A percentile compares a stretch with the other conserved stretches of the same genome.
Evolutionary conservation across 2,329 filamentous ascomycete species (phyloP).

Genomic region (Claviceps paspali): DNA sequence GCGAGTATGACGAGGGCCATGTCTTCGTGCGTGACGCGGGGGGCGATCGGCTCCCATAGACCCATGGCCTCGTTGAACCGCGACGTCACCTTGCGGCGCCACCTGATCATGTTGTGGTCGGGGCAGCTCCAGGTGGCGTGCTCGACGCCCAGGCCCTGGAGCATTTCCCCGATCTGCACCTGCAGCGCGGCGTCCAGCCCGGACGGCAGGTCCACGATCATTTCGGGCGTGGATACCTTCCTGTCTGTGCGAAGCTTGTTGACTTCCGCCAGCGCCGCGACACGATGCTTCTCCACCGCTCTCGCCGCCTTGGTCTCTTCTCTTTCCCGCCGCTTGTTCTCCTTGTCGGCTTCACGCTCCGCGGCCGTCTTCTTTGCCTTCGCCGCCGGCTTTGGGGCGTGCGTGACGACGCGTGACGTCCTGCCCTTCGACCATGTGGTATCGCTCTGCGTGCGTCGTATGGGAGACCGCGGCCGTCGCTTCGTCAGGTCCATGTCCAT

Average conservation of each 20-base stretch:
- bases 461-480: constrained; percentile 9
- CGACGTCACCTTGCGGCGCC: constrained; percentile 53
- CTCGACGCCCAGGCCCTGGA: constrained; percentile 34
- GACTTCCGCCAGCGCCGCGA: constrained; percentile 52
- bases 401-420: constrained; percentile 20
- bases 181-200: constrained; percentile 33
- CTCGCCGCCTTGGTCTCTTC: constrained; percentile 46
- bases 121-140: constrained; percentile 28
- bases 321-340: constrained; percentile 39
- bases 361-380: constrained; percentile 20
- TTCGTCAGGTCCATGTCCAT: constrained; percentile 21
- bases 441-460: constrained; percentile 19
- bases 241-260: constrained; percentile 63
- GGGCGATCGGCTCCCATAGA: constrained; percentile 48
- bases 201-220: constrained; percentile 57
- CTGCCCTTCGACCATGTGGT: constrained; percentile 11
- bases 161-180: constrained; percentile 32
- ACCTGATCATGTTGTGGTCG: constrained; percentile 42
- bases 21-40: constrained; percentile 37
- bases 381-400: constrained; percentile 28
- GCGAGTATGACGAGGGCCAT: constrained; percentile 47
- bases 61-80: constrained; percentile 44
- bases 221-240: constrained; percentile 57
- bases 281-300: constrained; percentile 45
- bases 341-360: constrained; percentile 28